Base-by-base conservation (phyloP, 2,329 filamentous ascomycete genomes). In the Paecilomyces variotii region DNA sequence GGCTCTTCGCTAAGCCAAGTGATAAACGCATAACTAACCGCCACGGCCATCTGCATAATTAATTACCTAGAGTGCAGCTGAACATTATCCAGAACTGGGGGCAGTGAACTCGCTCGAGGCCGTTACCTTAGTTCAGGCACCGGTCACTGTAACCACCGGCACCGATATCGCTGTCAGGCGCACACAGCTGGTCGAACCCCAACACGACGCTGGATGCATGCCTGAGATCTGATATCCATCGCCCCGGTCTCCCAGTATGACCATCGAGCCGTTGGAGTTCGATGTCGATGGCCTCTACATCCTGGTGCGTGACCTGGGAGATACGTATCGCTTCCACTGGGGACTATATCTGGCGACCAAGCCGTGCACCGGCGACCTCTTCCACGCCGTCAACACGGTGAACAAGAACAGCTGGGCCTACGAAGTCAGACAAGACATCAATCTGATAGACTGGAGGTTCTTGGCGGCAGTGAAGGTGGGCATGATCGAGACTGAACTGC, bases 381-480 rank as follows among this genome's bases (percentile, higher is more conserved):
- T 64, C 58, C 63, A 67, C 39, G 55, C 67, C 24, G 62, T 62
- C 27, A 62, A 64, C 53, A 57, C 64, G 3, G 24, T 28, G 4
- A 55, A 54, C 6, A 55, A 58, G 7, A 55, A 56, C 27, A 45
- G n/a, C 1, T 68, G 64, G 64, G 56, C 58, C 49, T 65, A 62
- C 59, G 60, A 63, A 51, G 55, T 53, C 51, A 61, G 56, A 27
- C 9, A 34, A 2, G 61, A 39, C 19, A 56, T 52, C 26, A 54
- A 56, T 12, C 54, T 63, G 35, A 32, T 55, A 7, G 53, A 56
- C 19, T 56, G 27, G 11, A 54, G 27, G 12, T 55, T 68, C 24
- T 45, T 67, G 2, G 27, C 64, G 11, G 67, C 64, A 7, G 53
- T 69, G 53, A 64, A 67, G 35, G 57, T 68, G 26, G 66, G 61